Evolutionary conservation across 495 filamentous ascomycete species (phyloP).

Genomic region (Venustampulla echinocandica): DNA sequence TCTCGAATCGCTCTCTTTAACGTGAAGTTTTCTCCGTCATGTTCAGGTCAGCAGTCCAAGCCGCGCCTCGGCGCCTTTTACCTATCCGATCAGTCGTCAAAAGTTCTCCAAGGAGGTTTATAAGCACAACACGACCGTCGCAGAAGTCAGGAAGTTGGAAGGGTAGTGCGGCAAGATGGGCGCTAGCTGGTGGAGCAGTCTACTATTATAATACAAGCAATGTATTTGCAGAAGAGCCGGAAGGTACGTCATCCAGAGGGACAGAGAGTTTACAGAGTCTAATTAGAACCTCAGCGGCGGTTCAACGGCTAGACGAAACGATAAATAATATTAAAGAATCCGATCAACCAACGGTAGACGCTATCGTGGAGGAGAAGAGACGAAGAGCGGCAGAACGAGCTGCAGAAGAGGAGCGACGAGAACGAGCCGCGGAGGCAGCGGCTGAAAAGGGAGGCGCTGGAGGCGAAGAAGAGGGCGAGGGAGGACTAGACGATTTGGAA

Average conservation of each 20-base stretch:
- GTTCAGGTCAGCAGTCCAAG: constrained; percentile 53
- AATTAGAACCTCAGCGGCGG: constrained; percentile 9
- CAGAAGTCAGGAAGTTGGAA: constrained; percentile 74
- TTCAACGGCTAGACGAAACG: constrained; percentile 19
- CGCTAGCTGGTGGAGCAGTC: constrained; percentile 63
- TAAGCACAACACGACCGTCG: constrained; percentile 57
- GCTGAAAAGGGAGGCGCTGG: constrained; percentile 15
- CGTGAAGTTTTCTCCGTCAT: constrained; percentile 31
- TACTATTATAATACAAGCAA: constrained; percentile 92
- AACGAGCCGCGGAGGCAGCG: constrained; percentile 12
- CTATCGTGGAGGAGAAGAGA: constrained; percentile 43
- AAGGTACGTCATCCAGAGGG: constrained; percentile 45
- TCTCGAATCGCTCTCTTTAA: constrained; percentile 3
- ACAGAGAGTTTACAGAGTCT: constrained; percentile 2
- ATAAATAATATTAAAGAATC: constrained; percentile 22
- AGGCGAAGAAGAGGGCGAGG: constrained; percentile 13
- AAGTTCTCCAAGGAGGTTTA: constrained; percentile 45
- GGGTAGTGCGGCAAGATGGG: constrained; percentile 62
- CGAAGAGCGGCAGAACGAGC: constrained; percentile 26
- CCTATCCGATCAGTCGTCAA: constrained; percentile 28
- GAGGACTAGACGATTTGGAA: constrained; percentile 51
- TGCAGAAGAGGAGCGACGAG: constrained; percentile 20
- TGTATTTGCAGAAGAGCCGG: constrained; percentile 74
- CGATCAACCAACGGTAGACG: constrained; percentile 41
- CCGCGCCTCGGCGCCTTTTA: constrained; percentile 41